Conservation (phyloP, 176 grass and related monocot genomes). For the Calamus simplicifolius region DNA sequence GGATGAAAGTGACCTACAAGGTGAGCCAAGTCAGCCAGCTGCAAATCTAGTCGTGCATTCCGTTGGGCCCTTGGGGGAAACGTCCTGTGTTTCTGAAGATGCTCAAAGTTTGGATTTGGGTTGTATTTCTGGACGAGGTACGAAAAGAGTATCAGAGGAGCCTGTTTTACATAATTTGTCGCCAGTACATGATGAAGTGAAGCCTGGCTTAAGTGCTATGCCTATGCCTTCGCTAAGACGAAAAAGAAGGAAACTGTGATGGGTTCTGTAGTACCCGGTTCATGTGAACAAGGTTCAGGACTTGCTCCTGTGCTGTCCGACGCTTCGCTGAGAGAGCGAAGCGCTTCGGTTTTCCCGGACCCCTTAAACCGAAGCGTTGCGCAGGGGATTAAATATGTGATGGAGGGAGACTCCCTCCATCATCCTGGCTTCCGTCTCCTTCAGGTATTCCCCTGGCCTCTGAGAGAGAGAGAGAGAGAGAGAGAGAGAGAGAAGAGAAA, state of each 20-base stretch:
- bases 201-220: background rate
- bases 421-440: no score
- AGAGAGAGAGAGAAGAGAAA: no score
- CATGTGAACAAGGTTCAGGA: no score
- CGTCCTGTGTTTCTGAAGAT: background rate
- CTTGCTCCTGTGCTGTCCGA: no score
- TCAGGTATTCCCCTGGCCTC: no score
- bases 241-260: background rate
- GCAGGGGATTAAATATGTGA: no score
- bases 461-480: no score
- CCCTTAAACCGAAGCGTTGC: no score
- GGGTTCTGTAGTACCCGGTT: no score
- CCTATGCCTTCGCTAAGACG: background rate
- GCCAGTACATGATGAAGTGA: background rate
- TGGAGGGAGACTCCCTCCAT: no score
- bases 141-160: background rate
- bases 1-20: slow-evolving; percentile 15
- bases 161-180: background rate
- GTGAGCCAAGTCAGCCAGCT: background rate
- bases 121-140: background rate
- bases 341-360: no score
- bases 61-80: background rate
- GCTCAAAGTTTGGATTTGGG: background rate
- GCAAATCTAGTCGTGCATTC: background rate
- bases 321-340: no score